Evolutionary conservation across 2,329 filamentous ascomycete genomes (phyloP), one percentile per base, ranked within the genome.

Genomic region (Xylaria sp.): DNA sequence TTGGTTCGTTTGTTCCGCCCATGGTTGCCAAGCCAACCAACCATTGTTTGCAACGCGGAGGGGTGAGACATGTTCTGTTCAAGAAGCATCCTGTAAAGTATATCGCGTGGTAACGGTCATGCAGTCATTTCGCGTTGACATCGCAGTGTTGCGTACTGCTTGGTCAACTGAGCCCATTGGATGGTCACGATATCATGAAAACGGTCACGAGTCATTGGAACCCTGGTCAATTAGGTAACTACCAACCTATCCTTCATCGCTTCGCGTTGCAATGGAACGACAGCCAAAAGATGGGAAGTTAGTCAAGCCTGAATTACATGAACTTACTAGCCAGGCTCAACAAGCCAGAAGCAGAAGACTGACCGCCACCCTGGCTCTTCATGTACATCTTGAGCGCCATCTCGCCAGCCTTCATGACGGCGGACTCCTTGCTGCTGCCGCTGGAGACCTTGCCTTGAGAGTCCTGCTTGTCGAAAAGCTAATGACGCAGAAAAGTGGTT

Each of bases 381-480:
- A 95, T 77, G 75, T 92, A 96, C 84, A 96, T 89, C 83, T 96
- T 92, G 68, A 96, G 75, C 2, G 92, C 92, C 83, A 90, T 88
- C 80, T 96, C 87, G 1, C 86, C 92, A 2, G 92, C 92, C 73
- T 86, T 80, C 71, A 89, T 85, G 52, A 97, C 79, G 54, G 86
- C 91, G 52, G 85, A 86, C 75, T 96, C 85, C 83, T 96, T 96
- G 75, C 84, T 89, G 4, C 88, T 83, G 30, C 81, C 80, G 23
- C 80, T 74, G 2, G 77, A 71, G 18, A 84, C 76, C 66, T 82
- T 79, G 66, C 83, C 83, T 65, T 80, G 73, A 8, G 79, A 75
- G 35, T 78, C 72, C 72, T 86, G 83, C 71, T 78, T 75, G 65
- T 87, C 84, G 67, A 87, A 87, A 18, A 87, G 78, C 80, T 84